Evolutionary conservation across 371 early-diverging fungal species (phyloP).

Genomic region (Smittium culicis): DNA sequence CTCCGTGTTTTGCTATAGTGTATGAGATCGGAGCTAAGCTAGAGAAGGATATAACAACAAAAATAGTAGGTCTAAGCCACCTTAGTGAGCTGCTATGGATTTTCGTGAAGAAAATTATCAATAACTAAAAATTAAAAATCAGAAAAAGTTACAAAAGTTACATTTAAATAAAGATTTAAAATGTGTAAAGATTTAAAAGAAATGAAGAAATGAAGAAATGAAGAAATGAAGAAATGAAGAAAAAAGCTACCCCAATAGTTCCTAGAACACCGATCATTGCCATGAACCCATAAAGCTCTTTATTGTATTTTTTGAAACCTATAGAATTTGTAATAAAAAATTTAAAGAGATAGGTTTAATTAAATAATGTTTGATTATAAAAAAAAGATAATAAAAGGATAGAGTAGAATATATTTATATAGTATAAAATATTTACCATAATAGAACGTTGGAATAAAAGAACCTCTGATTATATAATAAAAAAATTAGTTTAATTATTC

Average conservation of each 20-base stretch:
- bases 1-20: constrained; percentile 51
- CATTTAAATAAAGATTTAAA: not conserved
- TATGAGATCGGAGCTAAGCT: constrained; percentile 10
- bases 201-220: not conserved
- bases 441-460: constrained; percentile 8
- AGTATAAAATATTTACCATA: not conserved
- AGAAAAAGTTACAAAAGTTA: not conserved
- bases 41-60: constrained; percentile 3
- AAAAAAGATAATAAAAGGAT: not conserved
- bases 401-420: not conserved
- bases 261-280: constrained; percentile 5
- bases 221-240: not conserved
- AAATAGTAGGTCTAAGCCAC: constrained; percentile 6
- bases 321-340: no score
- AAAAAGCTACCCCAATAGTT: not conserved
- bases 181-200: not conserved
- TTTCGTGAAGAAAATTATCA: not conserved
- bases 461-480: no score
- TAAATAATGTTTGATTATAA: no score
- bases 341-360: no score
- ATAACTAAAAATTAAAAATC: not conserved
- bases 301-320: not conserved
- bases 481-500: no score
- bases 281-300: not conserved
- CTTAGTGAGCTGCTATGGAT: not conserved